Conservation (phyloP, 106 monocot species). For the Platanthera zijinensis region DNA sequence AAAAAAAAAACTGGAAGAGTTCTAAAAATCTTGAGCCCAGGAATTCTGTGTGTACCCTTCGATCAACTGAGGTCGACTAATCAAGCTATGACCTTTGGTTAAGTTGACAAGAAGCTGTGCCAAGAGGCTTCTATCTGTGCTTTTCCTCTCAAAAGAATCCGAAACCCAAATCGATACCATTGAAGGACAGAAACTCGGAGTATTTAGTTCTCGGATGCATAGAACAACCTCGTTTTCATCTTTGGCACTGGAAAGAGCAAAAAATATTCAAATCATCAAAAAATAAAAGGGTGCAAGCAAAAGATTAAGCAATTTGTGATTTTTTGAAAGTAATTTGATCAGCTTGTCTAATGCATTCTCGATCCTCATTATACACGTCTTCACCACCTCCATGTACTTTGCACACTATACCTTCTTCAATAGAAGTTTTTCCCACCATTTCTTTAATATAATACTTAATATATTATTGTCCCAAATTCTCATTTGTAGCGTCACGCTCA, state of each 20-base stretch:
- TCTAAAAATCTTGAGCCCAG: background rate
- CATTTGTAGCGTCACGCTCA: too few relatives aligned
- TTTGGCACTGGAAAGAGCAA: slow-evolving; percentile 40
- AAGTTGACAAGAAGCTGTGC: slow-evolving; percentile 68
- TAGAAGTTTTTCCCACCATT: too few relatives aligned
- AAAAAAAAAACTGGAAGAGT: background rate
- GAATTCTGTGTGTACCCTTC: slow-evolving; percentile 50
- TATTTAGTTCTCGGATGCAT: slow-evolving; percentile 73
- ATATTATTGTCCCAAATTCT: too few relatives aligned
- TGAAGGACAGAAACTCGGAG: slow-evolving; percentile 57
- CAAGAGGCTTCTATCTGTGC: slow-evolving; percentile 66
- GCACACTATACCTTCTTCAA: too few relatives aligned
- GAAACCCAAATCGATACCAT: slow-evolving; percentile 77
- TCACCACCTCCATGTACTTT: too few relatives aligned
- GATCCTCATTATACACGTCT: too few relatives aligned
- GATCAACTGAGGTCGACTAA: slow-evolving; percentile 52
- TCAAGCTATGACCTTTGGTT: slow-evolving; percentile 38
- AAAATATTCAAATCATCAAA: background rate
- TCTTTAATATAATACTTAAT: too few relatives aligned
- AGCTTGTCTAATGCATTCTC: too few relatives aligned
- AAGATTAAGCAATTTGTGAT: background rate
- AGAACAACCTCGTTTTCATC: slow-evolving; percentile 69
- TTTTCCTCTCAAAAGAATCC: slow-evolving; percentile 89
- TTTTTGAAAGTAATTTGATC: too few relatives aligned
- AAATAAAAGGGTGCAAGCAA: background rate